These are phyloP conservation scores for Euryodendron excelsum DNA, from an alignment of 148 eudicot species.

Conservation along the genomic window DNA sequence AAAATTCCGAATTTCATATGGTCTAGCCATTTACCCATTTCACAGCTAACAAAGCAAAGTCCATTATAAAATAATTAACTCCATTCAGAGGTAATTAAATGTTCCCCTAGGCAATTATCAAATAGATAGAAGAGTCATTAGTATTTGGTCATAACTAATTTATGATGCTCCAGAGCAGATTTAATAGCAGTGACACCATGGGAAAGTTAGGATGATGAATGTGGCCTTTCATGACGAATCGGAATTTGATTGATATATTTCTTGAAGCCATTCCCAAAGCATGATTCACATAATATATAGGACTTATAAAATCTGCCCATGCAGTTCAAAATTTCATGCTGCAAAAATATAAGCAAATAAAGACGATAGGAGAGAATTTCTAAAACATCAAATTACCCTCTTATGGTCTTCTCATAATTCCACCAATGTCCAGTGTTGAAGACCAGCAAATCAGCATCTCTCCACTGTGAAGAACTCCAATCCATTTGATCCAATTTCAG, in stretches of 20 bases:
- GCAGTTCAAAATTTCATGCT: conserved; percentile 6
- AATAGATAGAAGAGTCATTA: neutral
- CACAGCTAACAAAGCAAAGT: too few relatives aligned
- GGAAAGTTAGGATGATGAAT: neutral
- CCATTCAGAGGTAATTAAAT: neutral
- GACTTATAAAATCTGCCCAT: neutral
- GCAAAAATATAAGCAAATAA: neutral
- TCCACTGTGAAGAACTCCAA: conserved; percentile 74
- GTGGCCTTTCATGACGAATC: neutral
- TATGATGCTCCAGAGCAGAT: neutral
- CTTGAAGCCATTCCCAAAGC: neutral
- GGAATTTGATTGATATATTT: too few relatives aligned
- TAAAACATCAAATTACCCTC: conserved; percentile 49
- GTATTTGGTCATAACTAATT: neutral
- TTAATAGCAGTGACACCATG: neutral
- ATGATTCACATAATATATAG: neutral
- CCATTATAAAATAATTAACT: too few relatives aligned
- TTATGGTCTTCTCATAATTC: conserved; percentile 91
- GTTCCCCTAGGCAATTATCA: neutral
- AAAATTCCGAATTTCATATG: too few relatives aligned
- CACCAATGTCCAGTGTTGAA: conserved; percentile 97
- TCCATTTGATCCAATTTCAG: conserved; percentile 77
- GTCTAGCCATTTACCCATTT: too few relatives aligned
- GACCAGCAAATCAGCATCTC: conserved; percentile 64
- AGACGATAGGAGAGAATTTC: neutral